A percentile compares a stretch with the other conserved stretches of the same genome.
Evolutionary conservation across 495 filamentous ascomycete species (phyloP).

Genomic region (Evernia prunastri): DNA sequence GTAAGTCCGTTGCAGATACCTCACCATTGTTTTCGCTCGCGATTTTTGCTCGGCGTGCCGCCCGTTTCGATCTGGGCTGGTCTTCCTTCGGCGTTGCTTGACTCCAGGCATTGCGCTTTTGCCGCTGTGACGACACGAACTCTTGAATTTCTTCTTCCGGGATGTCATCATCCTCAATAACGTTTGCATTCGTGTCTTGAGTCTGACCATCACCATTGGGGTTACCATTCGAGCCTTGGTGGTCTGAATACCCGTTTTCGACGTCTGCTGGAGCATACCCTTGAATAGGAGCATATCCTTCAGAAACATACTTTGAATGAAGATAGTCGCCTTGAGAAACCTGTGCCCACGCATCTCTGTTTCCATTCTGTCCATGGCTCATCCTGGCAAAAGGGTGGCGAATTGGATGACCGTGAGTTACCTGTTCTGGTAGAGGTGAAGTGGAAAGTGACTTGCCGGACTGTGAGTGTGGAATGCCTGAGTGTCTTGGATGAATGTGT

Average conservation of each 20-base stretch:
- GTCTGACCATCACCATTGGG: background rate
- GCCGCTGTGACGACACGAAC: background rate
- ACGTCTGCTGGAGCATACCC: background rate
- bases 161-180: background rate
- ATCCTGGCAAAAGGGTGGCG: background rate
- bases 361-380: background rate
- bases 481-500: background rate
- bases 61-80: constrained; percentile 1
- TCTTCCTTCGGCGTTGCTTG: constrained; percentile 1
- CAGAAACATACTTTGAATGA: background rate
- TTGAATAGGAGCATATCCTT: background rate
- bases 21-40: background rate
- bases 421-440: background rate
- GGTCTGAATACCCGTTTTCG: background rate
- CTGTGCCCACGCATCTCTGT: background rate
- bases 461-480: background rate
- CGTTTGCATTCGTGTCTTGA: background rate
- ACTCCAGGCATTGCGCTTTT: background rate
- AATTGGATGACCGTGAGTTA: background rate
- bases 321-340: background rate
- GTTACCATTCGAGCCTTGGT: background rate
- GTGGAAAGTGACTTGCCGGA: background rate
- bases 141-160: background rate
- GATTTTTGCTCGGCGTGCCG: background rate
- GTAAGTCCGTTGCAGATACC: background rate